Base-by-base conservation (phyloP, 2,329 filamentous ascomycete genomes). In the Lachnellula occidentalis region DNA sequence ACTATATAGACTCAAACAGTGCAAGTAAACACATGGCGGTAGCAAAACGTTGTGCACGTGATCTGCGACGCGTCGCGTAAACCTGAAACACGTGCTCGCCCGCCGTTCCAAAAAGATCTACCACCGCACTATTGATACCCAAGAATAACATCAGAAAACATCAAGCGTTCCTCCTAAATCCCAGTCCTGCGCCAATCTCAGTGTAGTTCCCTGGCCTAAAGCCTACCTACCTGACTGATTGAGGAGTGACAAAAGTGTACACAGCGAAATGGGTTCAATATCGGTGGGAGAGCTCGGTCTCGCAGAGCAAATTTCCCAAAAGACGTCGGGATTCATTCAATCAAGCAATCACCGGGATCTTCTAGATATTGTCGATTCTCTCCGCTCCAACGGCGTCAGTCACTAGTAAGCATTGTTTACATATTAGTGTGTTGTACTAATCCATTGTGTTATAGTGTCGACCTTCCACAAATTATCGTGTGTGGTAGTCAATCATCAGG, bases 281-380 rank as follows among this genome's bases (percentile, higher is more conserved):
- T 37, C 34, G 5, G n/a, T n/a, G 34, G 34, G 34, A 37, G 34
- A n/a, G 34, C 34, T 37, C 7, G 34, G n/a, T 48, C 54, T 56
- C n/a, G 50, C 48, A 24, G 53, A 55, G 53, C 53, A 55, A 5
- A 55, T 55, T 22, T 51, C 53, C 21, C 24, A 45, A 27, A 51
- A 48, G 34, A 55, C 49, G 4, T 48, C 53, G 5, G 39, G 45
- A 12, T 51, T 54, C 15, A 54, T 59, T 11, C 55, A 58, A 48
- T 56, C 53, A 4, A 68, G 73, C 55, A 78, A 82, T 62, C 79
- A 82, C 68, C 73, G 76, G n/a, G 76, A 75, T 36, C 73, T 83
- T 34, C 71, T 83, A 47, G 77, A 84, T 56, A 75, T 80, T 54
- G 75, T 82, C 52, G 78, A 81, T 61, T 76, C 75, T 53, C 74